phyloP scores from a whole-genome alignment of 441 rosid species.

The Euphorbia celastroides region DNA sequence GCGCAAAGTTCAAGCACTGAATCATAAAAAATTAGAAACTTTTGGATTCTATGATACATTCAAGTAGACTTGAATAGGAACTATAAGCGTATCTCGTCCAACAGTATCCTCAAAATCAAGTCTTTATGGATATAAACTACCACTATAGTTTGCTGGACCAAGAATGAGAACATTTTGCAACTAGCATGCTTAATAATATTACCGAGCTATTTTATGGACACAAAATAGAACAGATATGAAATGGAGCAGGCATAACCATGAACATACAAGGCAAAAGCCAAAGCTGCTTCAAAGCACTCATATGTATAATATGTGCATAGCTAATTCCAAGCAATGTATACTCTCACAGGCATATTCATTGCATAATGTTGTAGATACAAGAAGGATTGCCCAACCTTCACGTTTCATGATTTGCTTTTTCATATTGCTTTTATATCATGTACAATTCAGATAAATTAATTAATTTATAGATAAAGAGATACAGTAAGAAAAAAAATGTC shows the following conservation, averaged over 20 bases:
- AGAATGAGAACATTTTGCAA: not conserved
- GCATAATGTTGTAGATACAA: not conserved
- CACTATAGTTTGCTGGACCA: not conserved
- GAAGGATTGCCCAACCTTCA: not conserved
- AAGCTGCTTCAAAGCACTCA: not conserved
- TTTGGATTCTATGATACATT: not conserved
- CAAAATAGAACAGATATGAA: not conserved
- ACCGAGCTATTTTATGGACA: not conserved
- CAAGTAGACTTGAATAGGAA: not conserved
- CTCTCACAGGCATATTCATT: not conserved
- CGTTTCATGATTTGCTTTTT: not conserved
- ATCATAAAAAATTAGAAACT: not conserved
- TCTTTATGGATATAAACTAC: not conserved
- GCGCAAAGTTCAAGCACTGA: conserved; percentile 2
- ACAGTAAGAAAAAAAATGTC: not conserved
- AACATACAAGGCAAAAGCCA: not conserved
- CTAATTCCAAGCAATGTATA: not conserved
- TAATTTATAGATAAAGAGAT: not conserved
- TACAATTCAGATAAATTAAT: not conserved
- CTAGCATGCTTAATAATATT: not conserved
- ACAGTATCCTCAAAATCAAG: not conserved
- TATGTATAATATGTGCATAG: not conserved
- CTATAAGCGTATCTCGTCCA: not conserved
- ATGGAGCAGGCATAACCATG: not conserved
- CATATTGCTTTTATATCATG: not conserved